Percentiles rank a stretch among this genome's conserved stretches.
Evolutionary conservation across 352 stramenopile genomes (phyloP).

Genomic region (Globisporangium orthogonon): DNA sequence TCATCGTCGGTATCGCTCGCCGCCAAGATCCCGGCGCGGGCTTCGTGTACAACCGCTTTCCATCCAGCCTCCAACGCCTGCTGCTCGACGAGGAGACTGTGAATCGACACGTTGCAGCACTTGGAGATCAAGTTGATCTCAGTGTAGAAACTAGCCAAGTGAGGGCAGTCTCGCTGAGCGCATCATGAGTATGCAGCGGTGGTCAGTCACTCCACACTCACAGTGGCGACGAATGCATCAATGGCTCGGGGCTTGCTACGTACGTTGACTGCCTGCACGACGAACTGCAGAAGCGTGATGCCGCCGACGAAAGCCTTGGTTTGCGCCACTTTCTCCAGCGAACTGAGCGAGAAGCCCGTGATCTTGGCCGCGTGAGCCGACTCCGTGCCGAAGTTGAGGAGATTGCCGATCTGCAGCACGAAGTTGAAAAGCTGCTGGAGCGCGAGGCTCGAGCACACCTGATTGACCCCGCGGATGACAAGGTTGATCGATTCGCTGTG

Average conservation of each 20-base stretch:
- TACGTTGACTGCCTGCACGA: constrained; percentile 70
- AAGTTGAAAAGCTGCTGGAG: constrained; percentile 62
- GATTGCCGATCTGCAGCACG: constrained; percentile 69
- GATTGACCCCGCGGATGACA: constrained; percentile 56
- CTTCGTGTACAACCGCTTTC: constrained; percentile 48
- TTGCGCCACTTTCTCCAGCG: constrained; percentile 68
- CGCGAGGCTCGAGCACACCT: constrained; percentile 59
- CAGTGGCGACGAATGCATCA: neutral
- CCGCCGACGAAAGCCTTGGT: constrained; percentile 74
- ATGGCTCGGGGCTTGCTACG: neutral
- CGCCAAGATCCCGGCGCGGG: constrained; percentile 15
- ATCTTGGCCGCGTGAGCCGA: constrained; percentile 11
- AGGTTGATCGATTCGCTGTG: constrained; percentile 52
- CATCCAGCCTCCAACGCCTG: constrained; percentile 49
- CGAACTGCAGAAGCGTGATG: constrained; percentile 74
- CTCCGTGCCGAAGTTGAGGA: constrained; percentile 56
- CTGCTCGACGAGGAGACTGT: constrained; percentile 48
- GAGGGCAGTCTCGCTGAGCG: constrained; percentile 48
- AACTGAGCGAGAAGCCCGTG: constrained; percentile 69
- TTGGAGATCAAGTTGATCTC: constrained; percentile 58
- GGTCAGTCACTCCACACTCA: neutral
- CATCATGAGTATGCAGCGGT: neutral
- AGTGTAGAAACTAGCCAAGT: constrained; percentile 50
- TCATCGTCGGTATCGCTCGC: neutral
- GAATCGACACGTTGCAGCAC: constrained; percentile 61